A percentile compares a stretch with the other conserved stretches of the same genome.
Evolutionary conservation across 345 rosid genomes (phyloP).

Genomic region (Eucalyptus brandiana): DNA sequence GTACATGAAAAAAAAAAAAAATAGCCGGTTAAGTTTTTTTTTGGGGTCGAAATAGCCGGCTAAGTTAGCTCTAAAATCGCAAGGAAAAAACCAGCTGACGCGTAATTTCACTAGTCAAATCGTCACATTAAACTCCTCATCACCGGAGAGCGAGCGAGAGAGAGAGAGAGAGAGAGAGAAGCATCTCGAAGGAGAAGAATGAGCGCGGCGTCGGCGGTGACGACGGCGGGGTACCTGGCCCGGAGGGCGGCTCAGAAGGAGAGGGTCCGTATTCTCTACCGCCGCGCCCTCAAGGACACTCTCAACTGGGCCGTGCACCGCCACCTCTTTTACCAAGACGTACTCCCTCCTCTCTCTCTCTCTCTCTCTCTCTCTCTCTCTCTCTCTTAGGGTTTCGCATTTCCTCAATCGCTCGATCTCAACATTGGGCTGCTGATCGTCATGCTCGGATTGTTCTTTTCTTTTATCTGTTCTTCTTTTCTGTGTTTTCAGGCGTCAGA

Average conservation of each 20-base stretch:
- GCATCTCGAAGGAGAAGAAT: background rate
- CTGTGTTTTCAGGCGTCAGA: conserved; percentile 48
- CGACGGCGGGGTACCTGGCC: conserved; percentile 47
- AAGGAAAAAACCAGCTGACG: background rate
- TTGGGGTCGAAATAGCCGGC: background rate
- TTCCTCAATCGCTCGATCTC: background rate
- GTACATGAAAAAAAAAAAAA: background rate
- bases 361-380: background rate
- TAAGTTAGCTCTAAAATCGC: background rate
- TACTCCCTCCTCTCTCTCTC: conserved; percentile 2
- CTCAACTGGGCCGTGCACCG: conserved; percentile 99
- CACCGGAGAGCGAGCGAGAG: background rate
- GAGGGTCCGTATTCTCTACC: conserved; percentile 84
- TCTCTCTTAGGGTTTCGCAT: background rate
- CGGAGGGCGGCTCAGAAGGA: conserved; percentile 91
- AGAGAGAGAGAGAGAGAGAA: background rate
- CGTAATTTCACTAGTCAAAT: background rate
- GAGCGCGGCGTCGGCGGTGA: background rate
- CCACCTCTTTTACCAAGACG: conserved; percentile 84
- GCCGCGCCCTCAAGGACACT: conserved; percentile 89
- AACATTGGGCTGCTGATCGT: background rate
- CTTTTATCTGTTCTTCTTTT: background rate
- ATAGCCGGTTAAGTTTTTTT: no score
- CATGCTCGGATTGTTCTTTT: background rate
- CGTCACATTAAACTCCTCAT: background rate